phyloP scores from a whole-genome alignment of 2,329 filamentous ascomycete species.

The Cytospora leucostoma region DNA sequence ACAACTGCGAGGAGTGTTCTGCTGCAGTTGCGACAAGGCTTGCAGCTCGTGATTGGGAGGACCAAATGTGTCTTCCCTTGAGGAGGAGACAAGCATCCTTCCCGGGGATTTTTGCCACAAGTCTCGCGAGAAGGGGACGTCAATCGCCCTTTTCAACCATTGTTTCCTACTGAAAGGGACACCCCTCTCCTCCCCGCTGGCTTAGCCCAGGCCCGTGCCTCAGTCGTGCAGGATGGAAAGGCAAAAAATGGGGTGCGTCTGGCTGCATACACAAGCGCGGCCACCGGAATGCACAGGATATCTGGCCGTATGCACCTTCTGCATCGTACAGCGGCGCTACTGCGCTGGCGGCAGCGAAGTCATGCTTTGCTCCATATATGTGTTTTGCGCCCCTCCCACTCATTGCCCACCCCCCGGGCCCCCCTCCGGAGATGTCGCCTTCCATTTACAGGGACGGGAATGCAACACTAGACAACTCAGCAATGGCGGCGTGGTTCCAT shows the following conservation, averaged over 20 bases:
- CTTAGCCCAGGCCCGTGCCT: constrained; percentile 8
- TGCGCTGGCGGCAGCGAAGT: constrained; percentile 21
- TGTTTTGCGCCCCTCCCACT: constrained; percentile 21
- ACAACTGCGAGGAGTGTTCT: constrained; percentile 16
- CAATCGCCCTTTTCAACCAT: not conserved
- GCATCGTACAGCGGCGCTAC: constrained; percentile 27
- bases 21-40: constrained; percentile 19
- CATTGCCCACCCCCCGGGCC: not conserved
- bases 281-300: constrained; percentile 27
- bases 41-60: constrained; percentile 11
- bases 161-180: constrained; percentile 9
- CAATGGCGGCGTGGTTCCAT: constrained; percentile 22
- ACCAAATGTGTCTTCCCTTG: constrained; percentile 18
- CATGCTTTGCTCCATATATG: constrained; percentile 18
- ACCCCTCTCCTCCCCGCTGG: constrained; percentile 1
- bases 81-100: constrained; percentile 4
- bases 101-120: constrained; percentile 8
- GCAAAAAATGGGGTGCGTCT: constrained; percentile 16
- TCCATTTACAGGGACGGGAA: constrained; percentile 5
- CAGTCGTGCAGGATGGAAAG: constrained; percentile 12
- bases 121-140: constrained; percentile 2
- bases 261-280: constrained; percentile 26
- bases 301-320: constrained; percentile 27
- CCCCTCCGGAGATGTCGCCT: constrained; percentile 8
- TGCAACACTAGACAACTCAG: constrained; percentile 25